Evolutionary conservation across 139 green algal genomes (phyloP).

Genomic region (Haematococcus sp.): DNA sequence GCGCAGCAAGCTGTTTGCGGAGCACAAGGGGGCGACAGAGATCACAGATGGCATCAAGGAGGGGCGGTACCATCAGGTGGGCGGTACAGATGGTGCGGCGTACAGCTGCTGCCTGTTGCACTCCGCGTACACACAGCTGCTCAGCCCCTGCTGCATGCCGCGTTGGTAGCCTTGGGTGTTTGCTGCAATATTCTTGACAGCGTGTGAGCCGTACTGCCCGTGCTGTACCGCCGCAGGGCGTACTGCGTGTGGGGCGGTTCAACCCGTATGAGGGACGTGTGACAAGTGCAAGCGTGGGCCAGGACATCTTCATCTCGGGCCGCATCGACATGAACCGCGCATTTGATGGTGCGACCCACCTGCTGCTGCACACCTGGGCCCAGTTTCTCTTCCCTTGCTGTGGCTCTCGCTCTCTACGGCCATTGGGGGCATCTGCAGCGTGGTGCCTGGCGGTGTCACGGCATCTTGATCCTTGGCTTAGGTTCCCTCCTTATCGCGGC

Average conservation of each 20-base stretch:
- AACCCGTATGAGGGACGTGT: slow-evolving; percentile 83
- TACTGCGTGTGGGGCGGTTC: slow-evolving; percentile 72
- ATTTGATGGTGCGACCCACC: slow-evolving; percentile 56
- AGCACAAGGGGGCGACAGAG: slow-evolving; percentile 72
- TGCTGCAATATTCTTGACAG: no score
- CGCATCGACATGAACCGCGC: slow-evolving; percentile 80
- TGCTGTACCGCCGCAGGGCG: slow-evolving; percentile 38
- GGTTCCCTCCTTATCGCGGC: no score
- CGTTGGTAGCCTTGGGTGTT: no score
- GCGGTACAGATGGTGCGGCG: not conserved
- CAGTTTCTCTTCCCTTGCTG: no score
- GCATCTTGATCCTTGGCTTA: no score
- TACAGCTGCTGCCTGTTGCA: no score
- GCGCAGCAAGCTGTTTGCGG: slow-evolving; percentile 70
- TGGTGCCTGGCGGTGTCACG: no score
- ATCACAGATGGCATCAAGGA: slow-evolving; percentile 76
- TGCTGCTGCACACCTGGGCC: no score
- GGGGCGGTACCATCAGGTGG: slow-evolving; percentile 74
- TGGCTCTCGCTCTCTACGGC: no score
- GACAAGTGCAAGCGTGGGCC: slow-evolving; percentile 55
- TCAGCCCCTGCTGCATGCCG: no score
- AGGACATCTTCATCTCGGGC: slow-evolving; percentile 77
- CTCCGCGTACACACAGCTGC: no score
- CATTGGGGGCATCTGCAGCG: no score
- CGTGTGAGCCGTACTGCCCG: not conserved